Evolutionary conservation across 2,329 filamentous ascomycete genomes (phyloP).

Genomic region (Penicillium corylophilum): DNA sequence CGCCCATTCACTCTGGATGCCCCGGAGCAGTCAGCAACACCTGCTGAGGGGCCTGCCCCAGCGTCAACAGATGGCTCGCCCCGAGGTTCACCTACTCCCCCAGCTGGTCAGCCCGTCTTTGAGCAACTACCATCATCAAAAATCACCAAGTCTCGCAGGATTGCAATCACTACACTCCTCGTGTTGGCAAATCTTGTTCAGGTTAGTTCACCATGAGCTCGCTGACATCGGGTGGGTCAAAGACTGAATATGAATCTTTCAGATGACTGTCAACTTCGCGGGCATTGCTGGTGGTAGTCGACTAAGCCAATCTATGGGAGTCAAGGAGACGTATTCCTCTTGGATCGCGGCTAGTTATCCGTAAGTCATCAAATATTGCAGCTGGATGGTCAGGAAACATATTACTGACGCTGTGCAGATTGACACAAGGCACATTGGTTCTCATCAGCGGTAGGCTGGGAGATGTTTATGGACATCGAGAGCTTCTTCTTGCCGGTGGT

Average conservation of each 20-base stretch:
- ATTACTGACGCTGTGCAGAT: slow-evolving; percentile 25
- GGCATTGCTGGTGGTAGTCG: slow-evolving; percentile 25
- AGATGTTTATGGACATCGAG: slow-evolving; percentile 59
- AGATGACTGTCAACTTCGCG: slow-evolving; percentile 32
- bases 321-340: slow-evolving; percentile 21
- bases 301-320: slow-evolving; percentile 20
- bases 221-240: background rate
- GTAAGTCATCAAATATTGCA: slow-evolving; percentile 11
- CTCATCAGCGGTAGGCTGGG: slow-evolving; percentile 58
- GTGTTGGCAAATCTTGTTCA: slow-evolving; percentile 28
- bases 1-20: background rate
- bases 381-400: background rate
- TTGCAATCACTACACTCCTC: slow-evolving; percentile 21
- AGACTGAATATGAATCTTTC: background rate
- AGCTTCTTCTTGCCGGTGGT: slow-evolving; percentile 55
- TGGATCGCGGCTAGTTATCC: slow-evolving; percentile 30
- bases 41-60: background rate
- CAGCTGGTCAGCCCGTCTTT: background rate
- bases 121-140: background rate
- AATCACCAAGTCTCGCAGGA: slow-evolving; percentile 5
- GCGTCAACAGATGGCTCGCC: background rate
- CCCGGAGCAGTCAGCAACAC: background rate
- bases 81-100: background rate
- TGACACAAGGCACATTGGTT: slow-evolving; percentile 59
- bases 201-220: slow-evolving; percentile 10